Evolutionary conservation across 2,329 filamentous ascomycete species (phyloP).

Genomic region (Colletotrichum eremochloae): DNA sequence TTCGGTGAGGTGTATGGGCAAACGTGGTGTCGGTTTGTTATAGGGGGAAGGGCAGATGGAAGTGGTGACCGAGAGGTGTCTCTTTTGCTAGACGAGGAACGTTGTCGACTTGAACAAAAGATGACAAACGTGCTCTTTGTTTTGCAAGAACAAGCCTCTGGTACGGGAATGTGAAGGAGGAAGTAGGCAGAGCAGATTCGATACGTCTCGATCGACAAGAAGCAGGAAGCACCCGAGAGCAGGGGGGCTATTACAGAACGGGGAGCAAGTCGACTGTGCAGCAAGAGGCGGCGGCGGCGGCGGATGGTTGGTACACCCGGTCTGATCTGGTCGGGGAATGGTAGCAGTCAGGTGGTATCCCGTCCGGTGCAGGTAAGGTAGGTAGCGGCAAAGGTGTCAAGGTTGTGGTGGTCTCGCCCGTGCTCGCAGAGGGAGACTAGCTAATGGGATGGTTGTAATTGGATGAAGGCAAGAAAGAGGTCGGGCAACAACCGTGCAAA

Average conservation of each 20-base stretch:
- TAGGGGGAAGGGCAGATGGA: slow-evolving; percentile 6
- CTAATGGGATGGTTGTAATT: slow-evolving; percentile 39
- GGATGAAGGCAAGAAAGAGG: slow-evolving; percentile 27
- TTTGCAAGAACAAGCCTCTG: slow-evolving; percentile 41
- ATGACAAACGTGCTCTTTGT: slow-evolving; percentile 38
- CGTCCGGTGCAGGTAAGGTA: slow-evolving; percentile 5
- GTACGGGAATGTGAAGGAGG: slow-evolving; percentile 29
- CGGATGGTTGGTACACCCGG: slow-evolving; percentile 10
- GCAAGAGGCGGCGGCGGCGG: slow-evolving; percentile 19
- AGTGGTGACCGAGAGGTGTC: slow-evolving; percentile 35
- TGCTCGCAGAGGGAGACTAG: slow-evolving; percentile 29
- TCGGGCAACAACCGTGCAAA: slow-evolving; percentile 37
- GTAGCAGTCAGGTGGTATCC: slow-evolving; percentile 25
- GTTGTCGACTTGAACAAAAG: slow-evolving; percentile 27
- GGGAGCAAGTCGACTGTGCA: slow-evolving; percentile 38
- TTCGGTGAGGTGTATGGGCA: slow-evolving; percentile 45
- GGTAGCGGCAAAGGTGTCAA: slow-evolving; percentile 20
- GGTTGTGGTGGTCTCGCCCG: slow-evolving; percentile 33
- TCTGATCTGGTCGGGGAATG: slow-evolving; percentile 2
- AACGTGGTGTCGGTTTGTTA: slow-evolving; percentile 9
- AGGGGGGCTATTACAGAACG: slow-evolving; percentile 36
- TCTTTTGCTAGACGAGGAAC: slow-evolving; percentile 26
- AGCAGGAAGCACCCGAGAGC: slow-evolving; percentile 42
- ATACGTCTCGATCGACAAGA: slow-evolving; percentile 39
- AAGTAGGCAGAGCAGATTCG: slow-evolving; percentile 30